A percentile compares a stretch with the other conserved stretches of the same genome.
Evolutionary conservation across 306 rosid genomes (phyloP).

Genomic region (Mimosa pudica): DNA sequence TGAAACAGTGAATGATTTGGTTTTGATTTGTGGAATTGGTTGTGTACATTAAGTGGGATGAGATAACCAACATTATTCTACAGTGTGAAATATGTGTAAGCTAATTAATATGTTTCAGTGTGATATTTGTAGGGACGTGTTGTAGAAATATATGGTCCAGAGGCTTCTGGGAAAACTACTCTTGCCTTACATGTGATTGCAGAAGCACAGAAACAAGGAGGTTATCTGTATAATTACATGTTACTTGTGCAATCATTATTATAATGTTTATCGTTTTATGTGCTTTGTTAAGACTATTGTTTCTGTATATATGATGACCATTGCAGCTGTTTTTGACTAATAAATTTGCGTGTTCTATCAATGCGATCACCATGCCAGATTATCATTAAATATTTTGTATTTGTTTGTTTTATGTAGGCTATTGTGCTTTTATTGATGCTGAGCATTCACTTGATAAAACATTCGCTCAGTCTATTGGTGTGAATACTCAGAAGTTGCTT

Average conservation of each 20-base stretch:
- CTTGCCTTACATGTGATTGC: slow-evolving; percentile 91
- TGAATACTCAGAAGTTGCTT: slow-evolving; percentile 69
- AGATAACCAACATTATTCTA: slow-evolving; percentile 13
- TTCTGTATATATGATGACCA: neutral
- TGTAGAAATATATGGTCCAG: slow-evolving; percentile 92
- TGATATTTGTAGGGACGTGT: slow-evolving; percentile 74
- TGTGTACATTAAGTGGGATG: neutral
- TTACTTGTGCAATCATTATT: slow-evolving; percentile 32
- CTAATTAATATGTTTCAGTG: slow-evolving; percentile 30
- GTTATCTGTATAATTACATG: slow-evolving; percentile 38
- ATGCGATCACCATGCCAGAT: slow-evolving; percentile 9
- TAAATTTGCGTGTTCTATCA: neutral
- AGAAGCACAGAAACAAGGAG: slow-evolving; percentile 94
- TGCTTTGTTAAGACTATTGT: slow-evolving; percentile 8
- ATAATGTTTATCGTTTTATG: slow-evolving; percentile 15
- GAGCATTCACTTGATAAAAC: slow-evolving; percentile 81
- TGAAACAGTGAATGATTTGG: neutral
- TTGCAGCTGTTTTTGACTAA: neutral
- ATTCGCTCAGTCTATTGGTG: slow-evolving; percentile 59
- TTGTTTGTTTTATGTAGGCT: slow-evolving; percentile 51
- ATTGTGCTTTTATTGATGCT: slow-evolving; percentile 71
- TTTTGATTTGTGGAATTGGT: neutral
- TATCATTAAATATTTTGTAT: slow-evolving; percentile 13
- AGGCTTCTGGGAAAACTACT: slow-evolving; percentile 95
- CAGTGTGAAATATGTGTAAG: neutral